Percentiles rank a stretch among this genome's conserved stretches.
These are phyloP conservation scores for Stereum hirsutum DNA, from an alignment of 1,284 basidiomycete species.

Conservation along the genomic window DNA sequence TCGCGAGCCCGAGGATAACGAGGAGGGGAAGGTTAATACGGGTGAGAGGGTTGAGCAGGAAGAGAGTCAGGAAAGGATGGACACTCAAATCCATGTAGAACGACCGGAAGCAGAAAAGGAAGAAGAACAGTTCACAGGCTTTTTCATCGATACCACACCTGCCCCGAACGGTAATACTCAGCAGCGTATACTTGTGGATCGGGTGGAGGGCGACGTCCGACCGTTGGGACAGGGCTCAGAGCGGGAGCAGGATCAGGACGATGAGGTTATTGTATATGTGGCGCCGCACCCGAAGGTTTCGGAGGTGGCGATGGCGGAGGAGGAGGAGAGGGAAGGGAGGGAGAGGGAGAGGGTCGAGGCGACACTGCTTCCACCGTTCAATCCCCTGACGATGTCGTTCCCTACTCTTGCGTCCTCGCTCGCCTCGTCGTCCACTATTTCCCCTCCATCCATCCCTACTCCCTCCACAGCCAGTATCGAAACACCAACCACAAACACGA, in stretches of 20 bases:
- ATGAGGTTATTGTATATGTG: constrained; percentile 32
- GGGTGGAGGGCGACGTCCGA: constrained; percentile 8
- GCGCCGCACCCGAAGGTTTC: constrained; percentile 24
- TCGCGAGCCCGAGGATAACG: no score
- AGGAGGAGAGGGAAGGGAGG: no score
- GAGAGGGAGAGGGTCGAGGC: no score
- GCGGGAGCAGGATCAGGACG: constrained; percentile 19
- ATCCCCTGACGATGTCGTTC: no score
- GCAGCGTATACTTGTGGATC: constrained; percentile 8
- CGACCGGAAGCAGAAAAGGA: constrained; percentile 11
- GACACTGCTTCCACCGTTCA: not conserved
- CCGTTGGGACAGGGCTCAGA: constrained; percentile 6
- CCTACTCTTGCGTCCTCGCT: no score
- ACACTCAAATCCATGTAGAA: no score
- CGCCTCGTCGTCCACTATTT: not conserved
- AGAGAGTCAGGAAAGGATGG: no score
- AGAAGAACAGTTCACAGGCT: constrained; percentile 33
- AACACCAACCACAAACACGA: not conserved
- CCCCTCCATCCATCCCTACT: constrained; percentile 11
- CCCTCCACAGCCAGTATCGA: constrained; percentile 3
- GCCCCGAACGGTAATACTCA: constrained; percentile 5
- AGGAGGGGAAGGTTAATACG: no score
- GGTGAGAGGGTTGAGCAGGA: no score
- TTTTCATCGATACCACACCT: constrained; percentile 22
- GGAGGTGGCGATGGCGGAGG: not conserved